Base-by-base conservation (phyloP, 306 rosid species). In the Luffa aegyptiaca region DNA sequence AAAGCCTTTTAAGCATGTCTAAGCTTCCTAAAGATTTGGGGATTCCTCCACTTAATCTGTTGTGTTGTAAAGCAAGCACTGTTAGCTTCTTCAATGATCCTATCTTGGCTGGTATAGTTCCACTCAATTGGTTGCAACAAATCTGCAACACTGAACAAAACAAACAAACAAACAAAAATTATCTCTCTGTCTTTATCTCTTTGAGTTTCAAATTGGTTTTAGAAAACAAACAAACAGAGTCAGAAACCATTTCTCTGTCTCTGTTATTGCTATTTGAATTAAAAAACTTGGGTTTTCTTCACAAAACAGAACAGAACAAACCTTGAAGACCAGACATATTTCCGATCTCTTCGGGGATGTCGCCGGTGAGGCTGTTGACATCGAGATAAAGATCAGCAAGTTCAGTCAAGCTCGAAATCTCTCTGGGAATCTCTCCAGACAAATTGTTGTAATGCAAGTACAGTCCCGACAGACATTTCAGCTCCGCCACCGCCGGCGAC, bases 351-450 rank as follows among this genome's bases (percentile, higher is more conserved):
- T 78, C 45, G 66, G 99, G 97, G 79, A 95, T 91, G 31, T 3
- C 53, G 48, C 99, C 99, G 75, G 93, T 85, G 46, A 95, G 86
- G 84, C 26, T 84, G 83, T 95, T 95, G 0, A 95, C 90, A 20
- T 95, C 83, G 48, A 95, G 97, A 88, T 95, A 95, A 52, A 95
- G 97, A 83, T 95, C 99, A 33, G 78, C 68, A 41, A 95, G 88
- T 16, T 89, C 96, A 69, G 92, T 86, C 35, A 95, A 90, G 59
- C 82, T 90, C 5, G 94, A 84, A 83, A 95, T 86, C 80, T 90
- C 96, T 45, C 75, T 80, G 2, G 99, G 99, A 65, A 95, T 95
- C 86, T 86, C 88, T 51, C 99, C 97, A 13, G 92, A 88, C 83
- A 95, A 87, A 78, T 84, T 87, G 86, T 95, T 95, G 46, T 87